Conservation (phyloP, 2,329 filamentous ascomycete species). For the Fusarium sp. region DNA sequence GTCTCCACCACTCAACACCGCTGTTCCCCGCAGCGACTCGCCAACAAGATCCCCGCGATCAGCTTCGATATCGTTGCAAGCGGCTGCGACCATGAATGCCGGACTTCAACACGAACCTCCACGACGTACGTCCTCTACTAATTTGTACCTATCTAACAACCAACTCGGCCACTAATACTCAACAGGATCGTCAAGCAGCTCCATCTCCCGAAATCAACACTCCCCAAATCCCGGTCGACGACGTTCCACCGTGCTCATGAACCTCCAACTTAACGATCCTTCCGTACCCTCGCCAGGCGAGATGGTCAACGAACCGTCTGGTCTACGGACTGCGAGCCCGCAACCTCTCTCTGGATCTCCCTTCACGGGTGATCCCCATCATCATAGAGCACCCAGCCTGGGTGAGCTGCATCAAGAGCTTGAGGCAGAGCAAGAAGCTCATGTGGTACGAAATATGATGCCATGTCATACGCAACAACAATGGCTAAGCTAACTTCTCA, state of each 20-base stretch:
- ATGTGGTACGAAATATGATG: conserved; percentile 64
- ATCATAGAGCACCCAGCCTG: conserved; percentile 74
- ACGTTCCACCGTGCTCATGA: conserved; percentile 76
- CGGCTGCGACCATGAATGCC: conserved; percentile 80
- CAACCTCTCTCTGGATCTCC: conserved; percentile 60
- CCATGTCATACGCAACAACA: conserved; percentile 12
- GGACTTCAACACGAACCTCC: conserved; percentile 74
- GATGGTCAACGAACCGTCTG: conserved; percentile 61
- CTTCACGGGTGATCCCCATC: conserved; percentile 63
- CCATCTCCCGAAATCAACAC: conserved; percentile 53
- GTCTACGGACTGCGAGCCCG: conserved; percentile 50
- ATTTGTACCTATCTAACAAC: not conserved
- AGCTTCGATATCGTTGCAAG: conserved; percentile 76
- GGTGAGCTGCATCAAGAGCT: conserved; percentile 83
- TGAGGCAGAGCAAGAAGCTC: conserved; percentile 80
- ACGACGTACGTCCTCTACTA: conserved; percentile 55
- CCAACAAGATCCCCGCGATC: conserved; percentile 71
- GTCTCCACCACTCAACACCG: conserved; percentile 40
- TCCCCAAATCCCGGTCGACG: conserved; percentile 64
- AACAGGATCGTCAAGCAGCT: conserved; percentile 62
- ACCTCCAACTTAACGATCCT: conserved; percentile 78
- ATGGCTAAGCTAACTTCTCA: conserved; percentile 27
- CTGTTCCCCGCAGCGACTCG: conserved; percentile 53
- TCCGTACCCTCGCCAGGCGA: conserved; percentile 73
- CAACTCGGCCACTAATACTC: conserved; percentile 11